Evolutionary conservation across 345 rosid species (phyloP).

Genomic region (Eucalyptus erythrocorys): DNA sequence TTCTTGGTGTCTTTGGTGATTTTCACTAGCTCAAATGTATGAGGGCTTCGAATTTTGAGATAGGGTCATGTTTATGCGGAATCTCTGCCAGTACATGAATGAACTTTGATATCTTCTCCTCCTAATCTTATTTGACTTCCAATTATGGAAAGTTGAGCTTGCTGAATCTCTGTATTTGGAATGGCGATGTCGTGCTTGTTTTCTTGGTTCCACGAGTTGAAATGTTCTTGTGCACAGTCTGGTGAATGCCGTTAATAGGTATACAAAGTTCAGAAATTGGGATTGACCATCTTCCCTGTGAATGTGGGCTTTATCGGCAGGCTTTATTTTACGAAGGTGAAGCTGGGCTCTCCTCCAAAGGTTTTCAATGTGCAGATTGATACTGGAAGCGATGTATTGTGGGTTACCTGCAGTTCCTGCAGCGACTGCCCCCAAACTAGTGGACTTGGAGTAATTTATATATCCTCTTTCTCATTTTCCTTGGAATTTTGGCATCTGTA

Average conservation of each 20-base stretch:
- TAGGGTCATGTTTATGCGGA: background rate
- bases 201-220: background rate
- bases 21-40: background rate
- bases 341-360: conserved; percentile 88
- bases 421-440: conserved; percentile 72
- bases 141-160: background rate
- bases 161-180: background rate
- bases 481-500: background rate
- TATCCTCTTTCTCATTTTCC: conserved; percentile 1
- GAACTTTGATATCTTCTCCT: background rate
- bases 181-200: background rate
- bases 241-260: background rate
- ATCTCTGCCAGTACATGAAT: background rate
- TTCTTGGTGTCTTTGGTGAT: background rate
- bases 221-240: background rate
- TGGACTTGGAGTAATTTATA: conserved; percentile 70
- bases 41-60: background rate
- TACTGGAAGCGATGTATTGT: conserved; percentile 90
- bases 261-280: conserved; percentile 14
- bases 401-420: conserved; percentile 88
- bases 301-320: conserved; percentile 24
- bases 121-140: background rate
- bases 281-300: conserved; percentile 36
- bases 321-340: conserved; percentile 92
- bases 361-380: conserved; percentile 98